A percentile compares a stretch with the other conserved stretches of the same genome.
Conservation (phyloP, 352 stramenopile genomes). For the Hyphochytrium catenoides region DNA sequence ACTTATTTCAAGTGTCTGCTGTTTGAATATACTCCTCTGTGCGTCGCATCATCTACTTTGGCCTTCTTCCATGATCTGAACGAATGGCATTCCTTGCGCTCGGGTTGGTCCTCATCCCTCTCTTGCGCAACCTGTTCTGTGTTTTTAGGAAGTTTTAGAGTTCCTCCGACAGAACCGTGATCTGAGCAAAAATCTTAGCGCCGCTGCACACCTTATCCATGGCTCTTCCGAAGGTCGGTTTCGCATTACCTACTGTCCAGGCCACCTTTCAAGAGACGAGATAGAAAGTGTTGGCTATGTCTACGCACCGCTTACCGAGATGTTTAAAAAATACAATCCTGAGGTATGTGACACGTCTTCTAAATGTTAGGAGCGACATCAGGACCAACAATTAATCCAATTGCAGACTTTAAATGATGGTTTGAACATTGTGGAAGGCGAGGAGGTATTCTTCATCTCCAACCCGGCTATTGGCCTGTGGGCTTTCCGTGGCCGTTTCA, state of each 20-base stretch:
- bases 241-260: slow-evolving; percentile 76
- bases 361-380: slow-evolving; percentile 5
- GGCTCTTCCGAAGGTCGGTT: slow-evolving; percentile 92
- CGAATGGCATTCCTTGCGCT: no score
- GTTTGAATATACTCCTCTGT: background rate
- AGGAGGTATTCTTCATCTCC: slow-evolving; percentile 88
- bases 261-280: slow-evolving; percentile 69
- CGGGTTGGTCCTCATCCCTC: no score
- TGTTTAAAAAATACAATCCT: slow-evolving; percentile 55
- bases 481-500: slow-evolving; percentile 59
- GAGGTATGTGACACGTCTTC: slow-evolving; percentile 9
- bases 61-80: no score
- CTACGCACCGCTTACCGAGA: slow-evolving; percentile 59
- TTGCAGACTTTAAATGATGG: slow-evolving; percentile 49
- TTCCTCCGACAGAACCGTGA: slow-evolving; percentile 71
- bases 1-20: background rate
- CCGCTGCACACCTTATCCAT: slow-evolving; percentile 88
- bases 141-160: slow-evolving; percentile 56
- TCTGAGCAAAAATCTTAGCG: slow-evolving; percentile 81
- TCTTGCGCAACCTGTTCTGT: no score
- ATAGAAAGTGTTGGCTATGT: slow-evolving; percentile 76
- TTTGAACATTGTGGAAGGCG: slow-evolving; percentile 61
- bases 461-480: slow-evolving; percentile 89
- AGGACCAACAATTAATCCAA: slow-evolving; percentile 11
- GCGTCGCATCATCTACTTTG: background rate